A percentile compares a stretch with the other conserved stretches of the same genome.
These are phyloP conservation scores for Diplotaxis tenuifolia DNA, from an alignment of 345 rosid genomes.

Conservation along the genomic window DNA sequence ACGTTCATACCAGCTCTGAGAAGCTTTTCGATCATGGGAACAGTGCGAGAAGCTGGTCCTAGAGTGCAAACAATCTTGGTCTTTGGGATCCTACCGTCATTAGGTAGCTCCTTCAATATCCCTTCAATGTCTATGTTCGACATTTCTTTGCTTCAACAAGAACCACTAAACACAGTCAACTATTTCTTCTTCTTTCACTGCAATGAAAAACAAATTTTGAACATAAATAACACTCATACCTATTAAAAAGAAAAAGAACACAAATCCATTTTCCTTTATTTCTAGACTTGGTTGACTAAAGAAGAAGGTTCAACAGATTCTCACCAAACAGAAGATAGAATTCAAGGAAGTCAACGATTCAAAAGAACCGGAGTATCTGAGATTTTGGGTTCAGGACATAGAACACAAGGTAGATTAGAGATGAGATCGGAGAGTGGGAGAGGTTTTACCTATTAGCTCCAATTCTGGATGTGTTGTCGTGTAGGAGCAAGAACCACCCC, in stretches of 20 bases:
- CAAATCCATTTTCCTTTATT: too few species aligned
- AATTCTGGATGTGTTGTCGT: conserved; percentile 4
- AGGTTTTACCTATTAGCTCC: neutral
- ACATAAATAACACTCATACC: neutral
- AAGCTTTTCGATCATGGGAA: conserved; percentile 85
- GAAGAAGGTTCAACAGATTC: neutral
- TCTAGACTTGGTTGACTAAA: too few species aligned
- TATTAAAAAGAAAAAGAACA: neutral
- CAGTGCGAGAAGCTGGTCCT: conserved; percentile 90
- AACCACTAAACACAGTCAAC: neutral
- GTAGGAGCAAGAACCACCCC: conserved; percentile 28
- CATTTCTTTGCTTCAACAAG: conserved; percentile 37
- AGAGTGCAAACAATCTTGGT: conserved; percentile 92
- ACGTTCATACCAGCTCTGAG: conserved; percentile 94
- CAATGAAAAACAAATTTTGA: neutral
- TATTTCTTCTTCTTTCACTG: conserved; percentile 1
- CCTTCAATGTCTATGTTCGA: conserved; percentile 89
- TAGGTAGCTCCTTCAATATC: conserved; percentile 55
- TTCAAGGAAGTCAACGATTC: neutral
- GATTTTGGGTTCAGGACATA: neutral
- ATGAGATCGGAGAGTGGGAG: neutral
- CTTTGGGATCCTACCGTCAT: conserved; percentile 66
- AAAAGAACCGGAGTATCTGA: neutral
- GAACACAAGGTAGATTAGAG: neutral
- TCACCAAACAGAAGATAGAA: neutral